Base-by-base conservation (phyloP, 129 eudicot genomes). In the Escallonia herrerae region DNA sequence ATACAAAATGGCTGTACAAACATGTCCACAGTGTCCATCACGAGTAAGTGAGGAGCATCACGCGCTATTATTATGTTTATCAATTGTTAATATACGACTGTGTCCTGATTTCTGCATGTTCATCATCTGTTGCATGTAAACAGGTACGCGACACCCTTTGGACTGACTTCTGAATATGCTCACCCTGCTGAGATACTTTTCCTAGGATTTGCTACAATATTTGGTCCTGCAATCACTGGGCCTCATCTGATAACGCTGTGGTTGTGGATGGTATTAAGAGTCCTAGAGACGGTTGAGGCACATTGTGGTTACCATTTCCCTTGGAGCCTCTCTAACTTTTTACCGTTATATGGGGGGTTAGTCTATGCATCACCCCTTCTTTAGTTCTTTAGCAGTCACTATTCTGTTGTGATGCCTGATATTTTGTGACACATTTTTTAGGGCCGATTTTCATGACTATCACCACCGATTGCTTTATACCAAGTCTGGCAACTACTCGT, bases 281-380 rank as follows among this genome's bases (percentile, higher is more conserved):
- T 93, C 65, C 76, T 93, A 7, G 99, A 93, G 80, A 93, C 99
- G 0, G 96, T 93, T 60, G 99, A 93, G 74, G 99, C 99, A 68
- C 99, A 93, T 70, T 89, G 95, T 70, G 99, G 99, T 69, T 93
- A 93, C 65, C 96, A 93, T 86, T 93, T 93, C 66, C 99, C 99
- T 0, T 93, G 96, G 99, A 93, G 99, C 81, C 90, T 81, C 40
- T 93, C 99, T 49, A 93, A 93, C 74, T 88, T 86, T 73, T 80
- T 93, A 58, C 99, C 99, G 15, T 70, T 93, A 74, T 93, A 93
- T 74, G 99, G 99, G 68, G 99, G 99, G 99, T 93, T 44, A 75
- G 99, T 70, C 48, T 43, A 33, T 64, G 9, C 55, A n/a, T 41
- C 8, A 40, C 7, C 49, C 22, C 22, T 33, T 22, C n/a, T n/a